Conservation (phyloP, 2,329 filamentous ascomycete genomes). For the Fonsecaea pugnacius region DNA sequence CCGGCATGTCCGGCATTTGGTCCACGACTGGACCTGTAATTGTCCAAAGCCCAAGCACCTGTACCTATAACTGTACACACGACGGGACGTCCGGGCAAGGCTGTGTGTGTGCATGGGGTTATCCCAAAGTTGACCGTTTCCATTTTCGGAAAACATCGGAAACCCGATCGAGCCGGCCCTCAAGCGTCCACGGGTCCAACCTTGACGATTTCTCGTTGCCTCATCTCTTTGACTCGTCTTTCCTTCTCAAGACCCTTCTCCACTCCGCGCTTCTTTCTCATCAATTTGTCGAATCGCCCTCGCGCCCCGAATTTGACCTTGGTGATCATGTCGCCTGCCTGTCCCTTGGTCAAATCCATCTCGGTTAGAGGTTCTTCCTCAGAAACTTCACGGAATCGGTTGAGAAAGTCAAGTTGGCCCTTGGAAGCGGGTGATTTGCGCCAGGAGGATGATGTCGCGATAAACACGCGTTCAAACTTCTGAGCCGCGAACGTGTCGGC, state of each 20-base stretch:
- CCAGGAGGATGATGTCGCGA: conserved; percentile 71
- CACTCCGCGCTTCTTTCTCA: conserved; percentile 56
- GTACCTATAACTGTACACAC: background rate
- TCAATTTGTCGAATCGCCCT: conserved; percentile 62
- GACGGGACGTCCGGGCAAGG: background rate
- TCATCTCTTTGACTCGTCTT: conserved; percentile 39
- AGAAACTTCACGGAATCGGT: conserved; percentile 49
- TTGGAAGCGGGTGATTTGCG: conserved; percentile 65
- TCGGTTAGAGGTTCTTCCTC: conserved; percentile 50
- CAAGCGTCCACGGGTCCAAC: conserved; percentile 51
- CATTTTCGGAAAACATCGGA: background rate
- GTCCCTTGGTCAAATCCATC: conserved; percentile 73
- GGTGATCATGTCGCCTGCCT: conserved; percentile 87
- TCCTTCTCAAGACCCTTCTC: conserved; percentile 45
- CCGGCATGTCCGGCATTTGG: background rate
- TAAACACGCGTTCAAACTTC: conserved; percentile 69
- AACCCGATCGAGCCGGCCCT: background rate
- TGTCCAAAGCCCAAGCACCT: no score
- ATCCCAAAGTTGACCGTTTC: background rate
- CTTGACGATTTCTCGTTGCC: conserved; percentile 48
- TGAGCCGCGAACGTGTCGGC: conserved; percentile 78
- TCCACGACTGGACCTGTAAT: no score
- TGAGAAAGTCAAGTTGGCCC: conserved; percentile 53
- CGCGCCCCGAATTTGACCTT: conserved; percentile 83
- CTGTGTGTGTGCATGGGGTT: background rate